Conservation (phyloP, 805 yeast genomes). For the Wickerhamiella parazyma region DNA sequence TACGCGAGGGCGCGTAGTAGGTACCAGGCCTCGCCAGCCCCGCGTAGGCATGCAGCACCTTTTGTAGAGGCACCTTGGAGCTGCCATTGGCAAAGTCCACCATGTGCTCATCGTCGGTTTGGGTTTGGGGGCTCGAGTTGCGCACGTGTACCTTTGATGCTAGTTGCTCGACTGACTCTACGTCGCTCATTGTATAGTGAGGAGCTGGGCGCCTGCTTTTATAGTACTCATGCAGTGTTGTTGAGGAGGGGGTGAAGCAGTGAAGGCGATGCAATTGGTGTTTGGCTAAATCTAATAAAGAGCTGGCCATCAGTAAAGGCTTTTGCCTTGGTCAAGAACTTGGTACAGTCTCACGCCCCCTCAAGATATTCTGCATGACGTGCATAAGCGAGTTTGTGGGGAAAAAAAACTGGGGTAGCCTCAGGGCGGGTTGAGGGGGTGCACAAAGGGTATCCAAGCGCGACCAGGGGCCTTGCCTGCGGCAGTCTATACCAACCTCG, state of each 20-base stretch:
- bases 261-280: no score
- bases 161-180: background rate
- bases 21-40: constrained; percentile 37
- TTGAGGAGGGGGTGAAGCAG: background rate
- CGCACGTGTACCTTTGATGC: background rate
- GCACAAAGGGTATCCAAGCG: no score
- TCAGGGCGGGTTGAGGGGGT: no score
- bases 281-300: no score
- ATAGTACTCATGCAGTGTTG: background rate
- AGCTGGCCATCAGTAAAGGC: no score
- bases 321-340: no score
- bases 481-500: no score
- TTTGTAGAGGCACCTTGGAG: constrained; percentile 34
- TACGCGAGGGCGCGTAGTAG: constrained; percentile 32
- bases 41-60: constrained; percentile 50
- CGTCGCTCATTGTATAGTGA: background rate
- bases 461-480: no score
- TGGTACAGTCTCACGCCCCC: background rate
- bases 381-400: background rate
- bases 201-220: background rate
- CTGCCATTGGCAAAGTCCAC: background rate
- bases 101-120: background rate
- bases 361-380: background rate
- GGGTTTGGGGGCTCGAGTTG: background rate
- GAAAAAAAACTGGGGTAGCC: no score